Percentiles rank a stretch among this genome's conserved stretches.
These are phyloP conservation scores for Combretum micranthum DNA, from an alignment of 345 rosid species.

Conservation along the genomic window DNA sequence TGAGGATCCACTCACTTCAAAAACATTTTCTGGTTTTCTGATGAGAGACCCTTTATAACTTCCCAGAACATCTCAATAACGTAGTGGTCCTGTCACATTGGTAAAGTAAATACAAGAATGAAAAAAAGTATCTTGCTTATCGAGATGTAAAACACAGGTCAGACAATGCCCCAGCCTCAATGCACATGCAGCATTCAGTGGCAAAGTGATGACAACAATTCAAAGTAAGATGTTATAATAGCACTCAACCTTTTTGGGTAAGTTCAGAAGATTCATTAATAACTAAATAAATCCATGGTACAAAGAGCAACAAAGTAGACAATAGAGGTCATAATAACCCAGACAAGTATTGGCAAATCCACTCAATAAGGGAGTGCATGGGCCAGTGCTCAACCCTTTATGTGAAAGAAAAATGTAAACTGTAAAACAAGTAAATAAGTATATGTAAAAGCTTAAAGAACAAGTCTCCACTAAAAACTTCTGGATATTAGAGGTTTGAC, in stretches of 20 bases:
- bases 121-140: not conserved
- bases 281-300: too few species aligned
- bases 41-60: constrained; percentile 79
- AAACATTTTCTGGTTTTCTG: constrained; percentile 79
- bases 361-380: too few species aligned
- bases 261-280: too few species aligned
- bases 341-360: too few species aligned
- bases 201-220: not conserved
- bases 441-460: too few species aligned
- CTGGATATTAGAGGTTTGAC: too few species aligned
- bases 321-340: constrained; percentile 3
- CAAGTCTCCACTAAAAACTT: too few species aligned
- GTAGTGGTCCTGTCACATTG: constrained; percentile 71
- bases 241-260: too few species aligned
- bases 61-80: constrained; percentile 98
- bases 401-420: too few species aligned
- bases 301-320: not conserved
- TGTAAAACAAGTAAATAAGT: too few species aligned
- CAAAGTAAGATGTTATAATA: not conserved
- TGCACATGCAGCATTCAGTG: not conserved
- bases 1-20: constrained; percentile 56
- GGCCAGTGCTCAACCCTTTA: too few species aligned
- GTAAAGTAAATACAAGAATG: not conserved
- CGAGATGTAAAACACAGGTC: not conserved
- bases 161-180: not conserved